Base-by-base conservation (phyloP, 2,329 filamentous ascomycete genomes). In the Teratosphaeria viscida region DNA sequence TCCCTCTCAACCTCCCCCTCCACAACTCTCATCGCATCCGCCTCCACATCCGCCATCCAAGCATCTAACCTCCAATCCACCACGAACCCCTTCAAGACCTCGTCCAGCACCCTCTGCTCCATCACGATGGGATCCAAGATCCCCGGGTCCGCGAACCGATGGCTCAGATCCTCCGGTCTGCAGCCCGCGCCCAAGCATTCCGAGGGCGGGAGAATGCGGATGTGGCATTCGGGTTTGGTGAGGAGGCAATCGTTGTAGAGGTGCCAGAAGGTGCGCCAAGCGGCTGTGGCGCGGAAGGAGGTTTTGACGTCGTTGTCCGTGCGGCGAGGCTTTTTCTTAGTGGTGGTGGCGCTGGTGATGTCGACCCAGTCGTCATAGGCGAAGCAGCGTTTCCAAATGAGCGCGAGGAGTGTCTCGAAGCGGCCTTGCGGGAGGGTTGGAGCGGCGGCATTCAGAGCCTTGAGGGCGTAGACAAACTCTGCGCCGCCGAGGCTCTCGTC, bases 361-460 rank as follows among this genome's bases (percentile, higher is more conserved):
- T 78, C 79, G 29, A 82, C 78, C 94, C 94, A 99, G 70, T 96
- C 84, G 71, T 96, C 92, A 56, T 86, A 84, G 65, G 92, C 81
- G 68, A 88, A 88, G 62, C 90, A 87, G 58, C 94, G 85, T 70
- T 94, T 87, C 94, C 94, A 99, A 63, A 97, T 89, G n/a, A 85
- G 73, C 61, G 77, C 79, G 56, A 83, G 75, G 39, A 81, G 70
- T 35, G 79, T 75, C 29, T 86, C 80, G 63, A 81, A 80, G 54
- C 82, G 79, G n/a, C 82, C 80, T 19, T 67, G 60, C 78, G 85
- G 64, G 29, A 73, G 56, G 73, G 79, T 66, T 79, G 81, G 64
- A 77, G 81, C 73, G 77, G 80, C 68, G 76, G 82, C 58, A 61
- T 76, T 69, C 5, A 85, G 73, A 16, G 77, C 79, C 68, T 81